Percentiles rank a stretch among this genome's conserved stretches.
phyloP scores from a whole-genome alignment of 306 rosid species.

The Casuarina cunninghamiana region DNA sequence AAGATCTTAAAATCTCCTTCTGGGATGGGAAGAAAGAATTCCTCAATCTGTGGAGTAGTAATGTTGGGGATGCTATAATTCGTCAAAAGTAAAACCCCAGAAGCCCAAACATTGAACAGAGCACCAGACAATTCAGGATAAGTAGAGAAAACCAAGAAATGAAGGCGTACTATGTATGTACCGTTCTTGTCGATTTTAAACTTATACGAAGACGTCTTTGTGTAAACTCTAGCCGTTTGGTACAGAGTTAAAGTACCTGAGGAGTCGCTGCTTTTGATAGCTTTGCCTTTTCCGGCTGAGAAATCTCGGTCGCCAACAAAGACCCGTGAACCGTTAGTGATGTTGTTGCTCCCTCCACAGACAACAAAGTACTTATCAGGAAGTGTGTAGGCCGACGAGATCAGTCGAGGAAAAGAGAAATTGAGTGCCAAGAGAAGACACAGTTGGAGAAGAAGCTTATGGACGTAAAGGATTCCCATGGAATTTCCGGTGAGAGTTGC shows the following conservation, averaged over 20 bases:
- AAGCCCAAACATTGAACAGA: conserved; percentile 39
- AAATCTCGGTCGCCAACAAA: conserved; percentile 23
- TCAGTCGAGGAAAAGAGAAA: conserved; percentile 18
- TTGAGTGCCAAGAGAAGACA: conserved; percentile 31
- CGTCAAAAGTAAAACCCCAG: conserved; percentile 20
- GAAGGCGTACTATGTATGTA: conserved; percentile 51
- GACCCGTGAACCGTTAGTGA: not conserved
- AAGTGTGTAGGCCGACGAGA: conserved; percentile 3
- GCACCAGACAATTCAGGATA: conserved; percentile 24
- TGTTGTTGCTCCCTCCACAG: conserved; percentile 32
- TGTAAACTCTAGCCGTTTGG: conserved; percentile 37
- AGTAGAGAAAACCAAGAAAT: conserved; percentile 48
- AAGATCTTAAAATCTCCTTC: not conserved
- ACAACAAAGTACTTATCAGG: conserved; percentile 39
- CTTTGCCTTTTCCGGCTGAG: not conserved
- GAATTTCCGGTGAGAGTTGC: not conserved
- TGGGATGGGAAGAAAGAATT: conserved; percentile 26
- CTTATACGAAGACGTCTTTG: not conserved
- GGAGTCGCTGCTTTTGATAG: not conserved
- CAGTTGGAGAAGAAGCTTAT: not conserved
- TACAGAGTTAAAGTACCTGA: conserved; percentile 16
- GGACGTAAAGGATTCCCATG: conserved; percentile 17
- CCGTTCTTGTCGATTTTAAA: not conserved
- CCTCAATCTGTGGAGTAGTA: conserved; percentile 22
- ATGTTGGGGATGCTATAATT: conserved; percentile 8